phyloP scores from a whole-genome alignment of 768 basidiomycete species.

The Bullera alba region DNA sequence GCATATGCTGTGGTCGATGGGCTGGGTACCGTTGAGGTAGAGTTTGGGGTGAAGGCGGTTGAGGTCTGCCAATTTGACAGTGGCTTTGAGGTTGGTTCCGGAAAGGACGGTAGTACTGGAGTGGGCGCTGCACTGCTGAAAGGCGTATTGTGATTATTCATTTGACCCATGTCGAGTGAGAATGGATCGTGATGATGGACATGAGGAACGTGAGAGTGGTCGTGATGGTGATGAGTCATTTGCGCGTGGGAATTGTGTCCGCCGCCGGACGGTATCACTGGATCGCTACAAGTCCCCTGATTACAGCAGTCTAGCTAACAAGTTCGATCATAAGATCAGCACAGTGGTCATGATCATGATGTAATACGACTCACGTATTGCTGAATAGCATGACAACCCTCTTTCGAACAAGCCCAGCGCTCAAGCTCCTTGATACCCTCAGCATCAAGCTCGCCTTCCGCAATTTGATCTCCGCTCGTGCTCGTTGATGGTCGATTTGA shows the following conservation, averaged over 20 bases:
- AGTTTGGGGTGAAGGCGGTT: not conserved
- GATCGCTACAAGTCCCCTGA: slow-evolving; percentile 18
- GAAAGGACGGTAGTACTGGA: too few relatives aligned
- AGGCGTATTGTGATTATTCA: not conserved
- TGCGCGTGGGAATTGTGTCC: not conserved
- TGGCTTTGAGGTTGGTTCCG: not conserved
- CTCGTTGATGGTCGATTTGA: too few relatives aligned
- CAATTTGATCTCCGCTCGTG: not conserved
- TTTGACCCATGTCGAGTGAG: not conserved
- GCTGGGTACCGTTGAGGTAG: not conserved
- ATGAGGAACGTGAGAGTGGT: not conserved
- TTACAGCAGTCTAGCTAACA: slow-evolving; percentile 30
- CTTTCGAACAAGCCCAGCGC: slow-evolving; percentile 34
- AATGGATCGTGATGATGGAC: not conserved
- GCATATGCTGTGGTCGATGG: not conserved
- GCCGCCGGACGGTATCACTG: slow-evolving; percentile 4
- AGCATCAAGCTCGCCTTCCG: not conserved
- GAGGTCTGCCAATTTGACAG: not conserved
- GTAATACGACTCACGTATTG: slow-evolving; percentile 24
- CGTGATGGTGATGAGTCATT: not conserved
- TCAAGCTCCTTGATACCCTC: slow-evolving; percentile 18
- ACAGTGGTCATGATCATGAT: not conserved
- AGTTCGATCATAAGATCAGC: not conserved
- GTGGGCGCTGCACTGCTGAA: too few relatives aligned
- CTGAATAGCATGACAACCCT: slow-evolving; percentile 36